phyloP scores from a whole-genome alignment of 2,329 filamentous ascomycete species.

The Chaetomiaceae sp. region DNA sequence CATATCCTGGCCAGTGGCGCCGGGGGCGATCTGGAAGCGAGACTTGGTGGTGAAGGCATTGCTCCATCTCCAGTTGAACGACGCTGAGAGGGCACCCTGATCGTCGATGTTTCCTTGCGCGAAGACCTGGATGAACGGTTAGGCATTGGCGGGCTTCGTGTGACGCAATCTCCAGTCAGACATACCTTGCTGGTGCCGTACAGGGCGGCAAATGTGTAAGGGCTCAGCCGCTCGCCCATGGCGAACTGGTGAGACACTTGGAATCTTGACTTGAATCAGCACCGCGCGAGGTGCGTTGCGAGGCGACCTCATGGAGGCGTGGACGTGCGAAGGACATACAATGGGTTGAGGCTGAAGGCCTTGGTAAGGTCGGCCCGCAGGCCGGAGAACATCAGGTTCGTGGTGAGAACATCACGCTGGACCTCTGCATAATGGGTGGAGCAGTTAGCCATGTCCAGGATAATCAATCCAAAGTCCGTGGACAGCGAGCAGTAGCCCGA shows the following conservation, averaged over 20 bases:
- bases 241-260: conserved; percentile 96
- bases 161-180: neutral
- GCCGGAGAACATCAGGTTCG: conserved; percentile 94
- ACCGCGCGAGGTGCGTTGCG: neutral
- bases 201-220: conserved; percentile 90
- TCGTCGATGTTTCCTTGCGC: conserved; percentile 95
- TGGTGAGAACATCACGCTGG: conserved; percentile 91
- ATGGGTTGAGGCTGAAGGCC: conserved; percentile 84
- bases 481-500: too few species aligned
- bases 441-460: neutral
- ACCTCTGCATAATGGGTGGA: conserved; percentile 54
- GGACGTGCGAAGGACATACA: conserved; percentile 35
- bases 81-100: conserved; percentile 77
- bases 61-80: conserved; percentile 90
- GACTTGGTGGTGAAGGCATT: conserved; percentile 70
- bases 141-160: neutral
- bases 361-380: conserved; percentile 95
- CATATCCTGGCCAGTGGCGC: conserved; percentile 70
- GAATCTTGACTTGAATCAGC: conserved; percentile 46
- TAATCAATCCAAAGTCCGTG: too few species aligned
- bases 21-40: conserved; percentile 77
- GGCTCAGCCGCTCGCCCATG: conserved; percentile 87
- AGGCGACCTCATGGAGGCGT: neutral
- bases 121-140: conserved; percentile 61
- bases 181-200: conserved; percentile 87